These are phyloP conservation scores for Tothia fuscella DNA, from an alignment of 2,329 filamentous ascomycete genomes.

Conservation along the genomic window DNA sequence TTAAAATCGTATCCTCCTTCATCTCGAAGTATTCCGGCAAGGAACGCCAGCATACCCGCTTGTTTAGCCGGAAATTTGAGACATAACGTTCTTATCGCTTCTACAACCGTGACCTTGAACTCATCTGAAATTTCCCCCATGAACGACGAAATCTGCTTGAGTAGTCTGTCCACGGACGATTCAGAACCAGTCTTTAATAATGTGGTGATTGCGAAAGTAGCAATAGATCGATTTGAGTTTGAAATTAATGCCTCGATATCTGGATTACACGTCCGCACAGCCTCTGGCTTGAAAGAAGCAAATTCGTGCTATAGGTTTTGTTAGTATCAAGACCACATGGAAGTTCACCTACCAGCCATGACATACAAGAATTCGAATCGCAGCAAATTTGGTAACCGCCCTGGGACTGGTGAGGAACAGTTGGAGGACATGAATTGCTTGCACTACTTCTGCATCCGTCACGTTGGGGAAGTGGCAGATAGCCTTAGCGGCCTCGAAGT, in stretches of 20 bases:
- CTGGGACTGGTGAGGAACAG: constrained; percentile 93
- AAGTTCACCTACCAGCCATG: too few species aligned
- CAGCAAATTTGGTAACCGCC: constrained; percentile 93
- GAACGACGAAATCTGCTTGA: constrained; percentile 97
- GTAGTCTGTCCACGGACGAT: constrained; percentile 86
- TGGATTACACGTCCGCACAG: constrained; percentile 86
- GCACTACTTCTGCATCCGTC: constrained; percentile 78
- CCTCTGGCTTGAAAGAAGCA: constrained; percentile 88
- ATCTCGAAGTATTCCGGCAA: constrained; percentile 90
- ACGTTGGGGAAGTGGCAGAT: constrained; percentile 93
- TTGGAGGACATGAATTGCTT: constrained; percentile 90
- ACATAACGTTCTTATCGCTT: constrained; percentile 91
- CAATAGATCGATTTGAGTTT: constrained; percentile 93
- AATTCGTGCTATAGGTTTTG: too few species aligned
- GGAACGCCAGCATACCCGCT: constrained; percentile 92
- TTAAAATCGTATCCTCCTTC: constrained; percentile 99
- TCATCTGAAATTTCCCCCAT: constrained; percentile 99
- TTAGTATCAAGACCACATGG: too few species aligned
- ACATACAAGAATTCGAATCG: constrained; percentile 87
- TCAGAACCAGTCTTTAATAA: constrained; percentile 97
- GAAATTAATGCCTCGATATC: constrained; percentile 96
- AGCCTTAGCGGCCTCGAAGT: constrained; percentile 96
- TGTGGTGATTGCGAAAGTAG: constrained; percentile 96
- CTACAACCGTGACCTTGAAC: constrained; percentile 99
- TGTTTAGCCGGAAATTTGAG: constrained; percentile 98